These are phyloP conservation scores for Chaetomium cochliodes DNA, from an alignment of 495 filamentous ascomycete genomes.

Conservation along the genomic window DNA sequence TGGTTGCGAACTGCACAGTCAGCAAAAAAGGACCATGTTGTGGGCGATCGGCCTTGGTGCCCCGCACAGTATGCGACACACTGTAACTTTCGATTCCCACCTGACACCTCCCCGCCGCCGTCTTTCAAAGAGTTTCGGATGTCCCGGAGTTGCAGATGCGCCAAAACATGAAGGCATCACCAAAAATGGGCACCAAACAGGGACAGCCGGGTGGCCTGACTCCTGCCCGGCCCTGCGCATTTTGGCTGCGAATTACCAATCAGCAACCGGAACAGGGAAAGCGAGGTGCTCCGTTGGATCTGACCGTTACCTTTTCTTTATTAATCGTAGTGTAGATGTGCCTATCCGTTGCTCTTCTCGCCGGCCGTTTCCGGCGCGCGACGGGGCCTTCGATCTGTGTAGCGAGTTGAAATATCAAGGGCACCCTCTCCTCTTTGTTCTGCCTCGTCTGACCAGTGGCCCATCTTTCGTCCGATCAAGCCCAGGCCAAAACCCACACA, in stretches of 20 bases:
- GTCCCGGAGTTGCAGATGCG: constrained; percentile 9
- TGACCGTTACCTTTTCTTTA: background rate
- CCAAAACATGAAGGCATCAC: constrained; percentile 15
- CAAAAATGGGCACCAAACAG: background rate
- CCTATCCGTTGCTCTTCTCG: background rate
- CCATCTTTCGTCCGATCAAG: background rate
- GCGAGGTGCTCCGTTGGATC: constrained; percentile 6
- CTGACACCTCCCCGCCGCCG: constrained; percentile 4
- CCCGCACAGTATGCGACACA: constrained; percentile 22
- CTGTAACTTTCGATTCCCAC: background rate
- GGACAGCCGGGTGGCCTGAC: constrained; percentile 12
- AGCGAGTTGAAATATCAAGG: background rate
- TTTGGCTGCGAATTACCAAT: constrained; percentile 20
- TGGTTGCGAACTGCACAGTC: no score
- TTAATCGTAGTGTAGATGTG: background rate
- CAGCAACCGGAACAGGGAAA: constrained; percentile 11
- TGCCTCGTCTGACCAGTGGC: background rate
- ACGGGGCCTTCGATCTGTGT: background rate
- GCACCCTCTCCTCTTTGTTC: constrained; percentile 5
- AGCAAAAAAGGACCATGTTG: background rate
- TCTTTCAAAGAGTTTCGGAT: constrained; percentile 14
- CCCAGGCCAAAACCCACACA: background rate
- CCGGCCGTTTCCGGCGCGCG: constrained; percentile 8
- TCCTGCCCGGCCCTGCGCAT: constrained; percentile 9
- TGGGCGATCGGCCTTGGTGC: background rate